phyloP scores from a whole-genome alignment of 306 rosid genomes.

The Biancaea sappan region DNA sequence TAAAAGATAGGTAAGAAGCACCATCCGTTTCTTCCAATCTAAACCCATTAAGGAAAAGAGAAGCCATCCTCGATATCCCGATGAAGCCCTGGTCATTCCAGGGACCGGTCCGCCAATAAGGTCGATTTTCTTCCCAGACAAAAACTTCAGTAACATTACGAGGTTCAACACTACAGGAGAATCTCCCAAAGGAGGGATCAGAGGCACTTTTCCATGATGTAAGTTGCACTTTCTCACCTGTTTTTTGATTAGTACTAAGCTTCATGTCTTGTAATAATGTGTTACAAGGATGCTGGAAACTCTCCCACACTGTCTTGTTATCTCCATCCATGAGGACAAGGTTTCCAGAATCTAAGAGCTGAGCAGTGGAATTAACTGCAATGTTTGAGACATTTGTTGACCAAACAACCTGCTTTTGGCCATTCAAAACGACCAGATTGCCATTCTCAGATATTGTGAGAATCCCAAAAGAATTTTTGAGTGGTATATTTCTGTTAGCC shows the following conservation, averaged over 20 bases:
- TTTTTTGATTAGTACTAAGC: background rate
- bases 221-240: background rate
- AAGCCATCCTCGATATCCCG: no score
- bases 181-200: conserved; percentile 37
- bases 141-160: conserved; percentile 18
- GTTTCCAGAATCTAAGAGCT: no score
- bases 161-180: no score
- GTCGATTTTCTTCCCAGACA: conserved; percentile 34
- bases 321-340: conserved; percentile 20
- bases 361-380: conserved; percentile 27
- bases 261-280: conserved; percentile 1
- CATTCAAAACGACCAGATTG: no score
- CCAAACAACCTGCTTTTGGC: conserved; percentile 30
- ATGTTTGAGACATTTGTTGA: conserved; percentile 32
- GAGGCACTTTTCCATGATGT: conserved; percentile 38
- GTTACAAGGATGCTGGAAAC: conserved; percentile 38
- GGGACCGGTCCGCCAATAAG: conserved; percentile 40
- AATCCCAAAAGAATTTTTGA: no score
- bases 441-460: no score
- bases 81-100: conserved; percentile 26
- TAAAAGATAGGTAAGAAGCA: conserved; percentile 13
- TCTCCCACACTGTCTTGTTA: conserved; percentile 30
- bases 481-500: no score
- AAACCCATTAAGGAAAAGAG: conserved; percentile 7
- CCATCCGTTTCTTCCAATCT: background rate